Evolutionary conservation across 257 asterid species (phyloP).

Genomic region (Rehmannia glutinosa): DNA sequence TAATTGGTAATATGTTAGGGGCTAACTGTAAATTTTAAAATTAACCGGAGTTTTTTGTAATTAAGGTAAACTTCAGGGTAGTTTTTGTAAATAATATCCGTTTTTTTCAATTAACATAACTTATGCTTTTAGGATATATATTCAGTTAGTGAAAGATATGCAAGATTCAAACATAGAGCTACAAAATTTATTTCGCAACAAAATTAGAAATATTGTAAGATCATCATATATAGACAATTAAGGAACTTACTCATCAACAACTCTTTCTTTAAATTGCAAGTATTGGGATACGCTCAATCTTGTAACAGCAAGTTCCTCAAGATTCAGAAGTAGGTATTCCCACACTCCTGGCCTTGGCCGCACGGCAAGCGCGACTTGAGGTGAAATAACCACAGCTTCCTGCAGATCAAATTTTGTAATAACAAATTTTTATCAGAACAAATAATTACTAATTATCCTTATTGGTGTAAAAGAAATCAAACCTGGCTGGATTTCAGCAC

Average conservation of each 20-base stretch:
- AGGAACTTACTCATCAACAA: conserved; percentile 27
- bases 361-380: conserved; percentile 31
- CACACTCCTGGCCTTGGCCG: conserved; percentile 42
- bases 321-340: conserved; percentile 28
- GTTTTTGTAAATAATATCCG: too few relatives aligned
- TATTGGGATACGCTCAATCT: conserved; percentile 22
- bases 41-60: too few relatives aligned
- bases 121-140: background rate
- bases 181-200: too few relatives aligned
- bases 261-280: conserved; percentile 27
- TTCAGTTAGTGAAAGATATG: too few relatives aligned
- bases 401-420: background rate
- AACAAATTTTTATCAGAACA: too few relatives aligned
- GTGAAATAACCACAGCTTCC: conserved; percentile 32
- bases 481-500: conserved; percentile 51
- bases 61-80: too few relatives aligned
- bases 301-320: conserved; percentile 14
- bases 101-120: too few relatives aligned
- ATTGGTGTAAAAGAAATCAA: background rate
- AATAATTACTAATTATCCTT: background rate
- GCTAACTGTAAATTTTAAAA: too few relatives aligned
- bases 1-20: too few relatives aligned
- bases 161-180: too few relatives aligned
- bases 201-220: background rate
- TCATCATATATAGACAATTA: too few relatives aligned